Percentiles rank a stretch among this genome's conserved stretches.
phyloP scores from a whole-genome alignment of 768 basidiomycete genomes.

The Boletus rubroflammeus region DNA sequence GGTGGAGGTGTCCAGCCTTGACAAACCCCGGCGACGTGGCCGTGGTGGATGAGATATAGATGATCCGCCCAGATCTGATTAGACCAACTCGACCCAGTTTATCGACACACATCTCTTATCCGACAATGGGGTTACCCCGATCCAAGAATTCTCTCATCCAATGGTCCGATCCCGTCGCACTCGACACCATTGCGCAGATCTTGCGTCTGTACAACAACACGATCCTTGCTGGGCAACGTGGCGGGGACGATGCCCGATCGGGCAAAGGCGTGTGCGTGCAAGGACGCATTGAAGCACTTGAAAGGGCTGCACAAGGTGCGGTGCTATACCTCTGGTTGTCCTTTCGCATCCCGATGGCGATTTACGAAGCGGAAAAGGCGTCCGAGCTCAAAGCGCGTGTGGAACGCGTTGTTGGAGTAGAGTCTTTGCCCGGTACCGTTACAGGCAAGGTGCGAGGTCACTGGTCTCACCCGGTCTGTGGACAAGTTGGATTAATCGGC shows the following conservation, averaged over 20 bases:
- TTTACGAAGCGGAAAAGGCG: constrained; percentile 50
- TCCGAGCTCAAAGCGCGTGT: constrained; percentile 52
- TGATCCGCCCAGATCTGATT: constrained; percentile 20
- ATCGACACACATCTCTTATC: constrained; percentile 41
- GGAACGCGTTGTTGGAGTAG: constrained; percentile 36
- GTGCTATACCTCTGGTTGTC: constrained; percentile 51
- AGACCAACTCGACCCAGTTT: constrained; percentile 34
- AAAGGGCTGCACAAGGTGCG: constrained; percentile 71
- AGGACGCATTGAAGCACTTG: constrained; percentile 32
- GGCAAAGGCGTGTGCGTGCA: not conserved
- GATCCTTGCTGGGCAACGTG: no score
- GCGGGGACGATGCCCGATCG: no score
- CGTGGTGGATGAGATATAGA: no score
- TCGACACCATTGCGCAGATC: no score
- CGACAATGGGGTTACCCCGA: constrained; percentile 43
- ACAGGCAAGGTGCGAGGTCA: not conserved
- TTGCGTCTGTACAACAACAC: no score
- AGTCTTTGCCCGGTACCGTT: constrained; percentile 20
- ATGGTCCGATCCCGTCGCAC: not conserved
- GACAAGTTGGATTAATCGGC: constrained; percentile 16
- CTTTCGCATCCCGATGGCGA: constrained; percentile 65
- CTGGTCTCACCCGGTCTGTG: not conserved
- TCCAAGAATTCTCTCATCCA: constrained; percentile 34
- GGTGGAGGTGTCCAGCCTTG: constrained; percentile 78
- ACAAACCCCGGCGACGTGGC: constrained; percentile 28